These are phyloP conservation scores for Saccharomyces mikatae DNA, from an alignment of 805 yeast species.

Conservation along the genomic window DNA sequence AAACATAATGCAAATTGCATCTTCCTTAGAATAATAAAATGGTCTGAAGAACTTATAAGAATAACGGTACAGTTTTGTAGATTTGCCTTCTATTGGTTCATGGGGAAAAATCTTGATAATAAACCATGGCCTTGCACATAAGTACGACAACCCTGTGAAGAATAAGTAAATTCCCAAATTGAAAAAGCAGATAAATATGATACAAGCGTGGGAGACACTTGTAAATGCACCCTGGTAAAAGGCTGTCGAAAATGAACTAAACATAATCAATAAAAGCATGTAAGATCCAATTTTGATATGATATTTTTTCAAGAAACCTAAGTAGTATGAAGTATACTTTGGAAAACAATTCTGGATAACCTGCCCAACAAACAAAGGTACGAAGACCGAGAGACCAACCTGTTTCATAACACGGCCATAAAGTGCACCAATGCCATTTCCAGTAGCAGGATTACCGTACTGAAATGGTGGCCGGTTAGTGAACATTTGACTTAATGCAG, in stretches of 20 bases:
- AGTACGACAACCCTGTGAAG: constrained; percentile 58
- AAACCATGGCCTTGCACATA: constrained; percentile 53
- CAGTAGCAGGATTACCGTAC: constrained; percentile 74
- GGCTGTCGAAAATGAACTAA: constrained; percentile 77
- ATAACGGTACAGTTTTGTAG: constrained; percentile 39
- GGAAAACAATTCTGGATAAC: constrained; percentile 65
- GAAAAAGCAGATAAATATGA: constrained; percentile 73
- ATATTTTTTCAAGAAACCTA: constrained; percentile 17
- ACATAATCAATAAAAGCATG: constrained; percentile 71
- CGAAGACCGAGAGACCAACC: constrained; percentile 72
- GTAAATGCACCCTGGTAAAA: constrained; percentile 76
- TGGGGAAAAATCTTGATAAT: constrained; percentile 37
- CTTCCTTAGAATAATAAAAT: constrained; percentile 61
- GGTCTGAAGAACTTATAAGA: constrained; percentile 40
- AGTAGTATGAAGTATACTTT: constrained; percentile 28
- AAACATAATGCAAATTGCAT: constrained; percentile 71
- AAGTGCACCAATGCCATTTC: constrained; percentile 42
- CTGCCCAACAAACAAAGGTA: constrained; percentile 86
- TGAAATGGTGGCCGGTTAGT: constrained; percentile 46
- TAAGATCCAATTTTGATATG: constrained; percentile 62
- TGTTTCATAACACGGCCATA: constrained; percentile 81
- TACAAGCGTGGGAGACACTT: constrained; percentile 55
- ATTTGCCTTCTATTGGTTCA: constrained; percentile 39
- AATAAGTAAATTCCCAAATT: constrained; percentile 72
- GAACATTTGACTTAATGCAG: constrained; percentile 74